Evolutionary conservation across 2,329 filamentous ascomycete genomes (phyloP), one percentile per base, ranked within the genome.

Genomic region (Coniochaeta sp.): DNA sequence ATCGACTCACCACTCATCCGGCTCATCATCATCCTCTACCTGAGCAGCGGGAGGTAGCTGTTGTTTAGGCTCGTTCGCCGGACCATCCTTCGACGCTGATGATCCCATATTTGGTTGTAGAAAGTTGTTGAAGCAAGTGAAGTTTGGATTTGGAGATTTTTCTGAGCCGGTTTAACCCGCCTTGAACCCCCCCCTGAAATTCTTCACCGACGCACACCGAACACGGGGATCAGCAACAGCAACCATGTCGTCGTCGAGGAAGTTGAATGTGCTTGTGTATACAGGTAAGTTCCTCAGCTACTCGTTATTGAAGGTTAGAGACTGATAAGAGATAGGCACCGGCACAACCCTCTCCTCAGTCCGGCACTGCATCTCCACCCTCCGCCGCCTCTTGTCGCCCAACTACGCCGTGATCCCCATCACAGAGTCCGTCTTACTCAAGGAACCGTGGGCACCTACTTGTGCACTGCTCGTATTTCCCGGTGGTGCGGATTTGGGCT

Each of bases 321-420:
- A 3, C 27, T 48, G n/a, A 48, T 26, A 31, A 31, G 13, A 51
- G 58, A 59, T 62, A 90, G 91, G 92, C 61, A 82, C 85, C 64
- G 94, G 94, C 56, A 89, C 87, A 40, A 95, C 91, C 9, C 76
- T 87, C 50, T 89, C 94, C 64, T 96, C 91, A 14, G 89, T 97
- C 55, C 84, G 88, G 47, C 92, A 97, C 67, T 92, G 89, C 68
- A 79, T 96, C 55, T 91, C 87, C 72, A 87, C 90, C 20, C 81
- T 99, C 16, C 88, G 91, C 54, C 85, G 89, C 32, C 80, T 97
- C 4, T 83, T 97, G 22, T 88, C 89, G 3, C 87, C 91, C 49
- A 87, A 91, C 68, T 97, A 99, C 72, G 94, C 92, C 53, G 90
- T 99, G 56, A 91, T 91, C 56, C 86, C 91, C 51, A 80, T 97